Evolutionary conservation across 768 basidiomycete species (phyloP).

Genomic region (Lactifluus subvellereus): DNA sequence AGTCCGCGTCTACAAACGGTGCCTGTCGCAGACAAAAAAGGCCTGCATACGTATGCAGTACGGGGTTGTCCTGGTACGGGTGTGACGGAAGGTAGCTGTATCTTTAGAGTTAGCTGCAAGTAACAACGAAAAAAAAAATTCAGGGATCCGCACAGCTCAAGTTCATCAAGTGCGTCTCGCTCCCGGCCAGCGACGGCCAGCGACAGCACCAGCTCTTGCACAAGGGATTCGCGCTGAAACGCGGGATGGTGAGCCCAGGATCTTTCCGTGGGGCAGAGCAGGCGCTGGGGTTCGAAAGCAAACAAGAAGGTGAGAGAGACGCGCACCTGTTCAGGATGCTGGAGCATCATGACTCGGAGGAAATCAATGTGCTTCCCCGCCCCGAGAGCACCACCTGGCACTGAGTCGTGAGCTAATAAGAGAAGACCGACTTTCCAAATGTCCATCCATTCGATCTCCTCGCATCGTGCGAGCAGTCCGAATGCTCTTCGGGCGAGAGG

Average conservation of each 20-base stretch:
- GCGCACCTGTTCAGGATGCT: conserved; percentile 58
- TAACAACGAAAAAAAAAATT: conserved; percentile 17
- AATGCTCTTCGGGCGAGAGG: conserved; percentile 62
- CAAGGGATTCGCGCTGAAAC: conserved; percentile 60
- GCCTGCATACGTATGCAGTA: conserved; percentile 80
- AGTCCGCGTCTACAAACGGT: conserved; percentile 32
- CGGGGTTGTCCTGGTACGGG: conserved; percentile 78
- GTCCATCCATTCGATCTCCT: conserved; percentile 67
- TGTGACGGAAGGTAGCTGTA: conserved; percentile 78
- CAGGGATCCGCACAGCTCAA: conserved; percentile 61
- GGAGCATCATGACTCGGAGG: conserved; percentile 66
- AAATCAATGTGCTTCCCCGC: conserved; percentile 46
- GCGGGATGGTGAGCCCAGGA: not conserved
- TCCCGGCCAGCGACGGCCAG: conserved; percentile 54
- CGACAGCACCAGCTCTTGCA: conserved; percentile 68
- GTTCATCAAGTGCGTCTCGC: conserved; percentile 72
- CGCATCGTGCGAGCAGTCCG: conserved; percentile 69
- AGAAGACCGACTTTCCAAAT: conserved; percentile 67
- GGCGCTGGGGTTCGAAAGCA: conserved; percentile 4
- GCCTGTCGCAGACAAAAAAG: conserved; percentile 62
- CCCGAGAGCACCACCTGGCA: not conserved
- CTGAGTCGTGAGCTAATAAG: conserved; percentile 37
- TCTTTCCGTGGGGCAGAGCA: not conserved
- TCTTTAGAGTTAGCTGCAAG: conserved; percentile 3
- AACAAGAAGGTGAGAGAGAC: not conserved